phyloP scores from a whole-genome alignment of 1,139 yeast species.

The Pichia sp. region DNA sequence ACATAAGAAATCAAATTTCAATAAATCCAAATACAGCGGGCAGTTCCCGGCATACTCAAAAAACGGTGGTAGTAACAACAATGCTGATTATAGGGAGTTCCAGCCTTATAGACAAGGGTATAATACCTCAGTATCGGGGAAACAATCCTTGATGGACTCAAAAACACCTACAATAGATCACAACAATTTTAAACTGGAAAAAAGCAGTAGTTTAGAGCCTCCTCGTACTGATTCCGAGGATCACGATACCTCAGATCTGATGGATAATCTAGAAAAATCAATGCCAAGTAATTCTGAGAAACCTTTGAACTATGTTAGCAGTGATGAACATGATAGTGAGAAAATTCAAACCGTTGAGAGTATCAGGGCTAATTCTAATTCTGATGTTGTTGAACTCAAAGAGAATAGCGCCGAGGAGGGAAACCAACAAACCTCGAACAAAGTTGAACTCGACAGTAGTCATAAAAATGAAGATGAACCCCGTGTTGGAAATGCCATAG shows the following conservation, averaged over 20 bases:
- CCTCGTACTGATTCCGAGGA: slow-evolving; percentile 2
- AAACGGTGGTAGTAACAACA: background rate
- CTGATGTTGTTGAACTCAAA: too few relatives aligned
- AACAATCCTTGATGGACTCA: slow-evolving; percentile 5
- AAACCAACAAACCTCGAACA: too few relatives aligned
- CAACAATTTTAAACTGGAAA: background rate
- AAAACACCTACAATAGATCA: background rate
- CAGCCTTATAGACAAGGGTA: background rate
- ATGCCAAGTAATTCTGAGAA: background rate
- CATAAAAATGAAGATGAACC: too few relatives aligned
- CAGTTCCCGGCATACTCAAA: background rate
- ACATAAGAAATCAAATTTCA: slow-evolving; percentile 8
- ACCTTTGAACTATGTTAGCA: background rate
- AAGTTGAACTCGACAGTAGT: too few relatives aligned
- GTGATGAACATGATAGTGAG: background rate
- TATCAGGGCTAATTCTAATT: background rate
- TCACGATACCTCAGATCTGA: background rate
- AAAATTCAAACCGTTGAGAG: background rate
- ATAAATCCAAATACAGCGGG: slow-evolving; percentile 9
- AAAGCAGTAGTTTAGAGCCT: background rate
- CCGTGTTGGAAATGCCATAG: too few relatives aligned
- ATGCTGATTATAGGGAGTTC: slow-evolving; percentile 2
- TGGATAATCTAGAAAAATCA: background rate
- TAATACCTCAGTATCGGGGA: background rate
- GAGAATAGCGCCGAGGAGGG: too few relatives aligned